Evolutionary conservation across 1,284 basidiomycete genomes (phyloP).

Genomic region (Rhodotorula sp.): DNA sequence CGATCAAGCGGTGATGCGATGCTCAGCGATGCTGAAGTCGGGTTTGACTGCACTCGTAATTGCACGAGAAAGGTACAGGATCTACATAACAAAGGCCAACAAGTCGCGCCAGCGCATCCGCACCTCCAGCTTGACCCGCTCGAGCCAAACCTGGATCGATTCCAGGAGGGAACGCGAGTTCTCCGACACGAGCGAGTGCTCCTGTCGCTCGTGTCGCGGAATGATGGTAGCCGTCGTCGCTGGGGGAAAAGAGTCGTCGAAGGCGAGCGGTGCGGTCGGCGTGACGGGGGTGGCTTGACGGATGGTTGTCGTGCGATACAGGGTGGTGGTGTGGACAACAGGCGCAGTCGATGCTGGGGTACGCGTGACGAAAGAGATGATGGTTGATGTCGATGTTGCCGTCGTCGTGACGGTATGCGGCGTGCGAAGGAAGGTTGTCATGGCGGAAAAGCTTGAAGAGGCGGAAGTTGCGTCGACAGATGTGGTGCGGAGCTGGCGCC

Average conservation of each 20-base stretch:
- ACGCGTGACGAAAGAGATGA: background rate
- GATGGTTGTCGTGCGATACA: background rate
- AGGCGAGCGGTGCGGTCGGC: background rate
- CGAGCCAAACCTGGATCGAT: background rate
- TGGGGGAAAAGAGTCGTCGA: background rate
- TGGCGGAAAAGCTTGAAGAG: background rate
- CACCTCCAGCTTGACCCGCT: background rate
- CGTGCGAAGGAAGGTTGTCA: background rate
- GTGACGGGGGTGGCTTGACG: background rate
- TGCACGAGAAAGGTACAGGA: no score
- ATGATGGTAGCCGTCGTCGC: background rate
- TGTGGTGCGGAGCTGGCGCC: no score
- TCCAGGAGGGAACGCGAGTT: background rate
- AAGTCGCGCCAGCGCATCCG: no score
- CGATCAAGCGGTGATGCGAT: no score
- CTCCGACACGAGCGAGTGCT: background rate
- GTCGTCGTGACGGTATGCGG: background rate
- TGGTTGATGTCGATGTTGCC: background rate
- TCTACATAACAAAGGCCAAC: no score
- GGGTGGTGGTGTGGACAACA: slow-evolving; percentile 3
- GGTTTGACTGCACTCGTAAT: no score
- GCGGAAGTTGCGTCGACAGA: background rate
- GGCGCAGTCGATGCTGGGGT: background rate
- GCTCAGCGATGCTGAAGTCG: no score
- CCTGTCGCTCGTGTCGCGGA: background rate